Percentiles rank a stretch among this genome's conserved stretches.
phyloP scores from a whole-genome alignment of 345 rosid genomes.

The Crucihimalaya himalaica region DNA sequence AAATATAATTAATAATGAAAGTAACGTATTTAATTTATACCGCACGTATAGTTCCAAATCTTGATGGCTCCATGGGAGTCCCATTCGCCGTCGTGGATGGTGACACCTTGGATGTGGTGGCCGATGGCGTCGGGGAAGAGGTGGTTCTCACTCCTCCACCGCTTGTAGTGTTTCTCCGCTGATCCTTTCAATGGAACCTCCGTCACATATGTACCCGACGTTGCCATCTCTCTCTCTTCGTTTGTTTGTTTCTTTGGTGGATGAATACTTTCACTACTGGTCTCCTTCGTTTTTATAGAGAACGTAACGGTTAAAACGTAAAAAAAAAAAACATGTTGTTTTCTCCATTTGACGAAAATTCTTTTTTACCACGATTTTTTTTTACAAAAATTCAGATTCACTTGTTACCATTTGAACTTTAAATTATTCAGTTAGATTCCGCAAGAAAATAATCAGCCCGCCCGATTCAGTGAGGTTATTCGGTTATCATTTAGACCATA shows the following conservation, averaged over 20 bases:
- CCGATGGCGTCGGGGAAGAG: slow-evolving; percentile 41
- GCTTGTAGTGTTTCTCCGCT: slow-evolving; percentile 40
- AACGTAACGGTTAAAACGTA: not conserved
- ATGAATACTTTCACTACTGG: slow-evolving; percentile 12
- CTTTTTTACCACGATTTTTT: not conserved
- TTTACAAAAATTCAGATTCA: too few relatives aligned
- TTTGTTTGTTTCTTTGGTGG: slow-evolving; percentile 2
- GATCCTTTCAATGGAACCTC: slow-evolving; percentile 45
- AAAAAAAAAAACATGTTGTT: not conserved
- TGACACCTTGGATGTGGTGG: slow-evolving; percentile 40
- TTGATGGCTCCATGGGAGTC: slow-evolving; percentile 45
- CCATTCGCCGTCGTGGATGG: slow-evolving; percentile 42
- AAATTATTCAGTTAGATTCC: too few relatives aligned
- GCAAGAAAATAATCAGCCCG: too few relatives aligned
- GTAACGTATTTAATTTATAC: not conserved
- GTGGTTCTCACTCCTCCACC: slow-evolving; percentile 41
- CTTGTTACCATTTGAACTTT: too few relatives aligned
- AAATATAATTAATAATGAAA: not conserved
- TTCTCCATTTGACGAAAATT: not conserved
- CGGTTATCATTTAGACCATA: too few relatives aligned
- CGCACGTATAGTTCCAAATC: slow-evolving; percentile 42
- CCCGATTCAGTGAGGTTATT: too few relatives aligned
- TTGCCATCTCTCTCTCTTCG: slow-evolving; percentile 33
- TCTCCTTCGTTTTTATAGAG: slow-evolving; percentile 33
- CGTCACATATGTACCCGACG: slow-evolving; percentile 41